Percentiles rank a stretch among this genome's conserved stretches.
Conservation (phyloP, 768 basidiomycete species). For the Pilatotrama ljubarskyi region DNA sequence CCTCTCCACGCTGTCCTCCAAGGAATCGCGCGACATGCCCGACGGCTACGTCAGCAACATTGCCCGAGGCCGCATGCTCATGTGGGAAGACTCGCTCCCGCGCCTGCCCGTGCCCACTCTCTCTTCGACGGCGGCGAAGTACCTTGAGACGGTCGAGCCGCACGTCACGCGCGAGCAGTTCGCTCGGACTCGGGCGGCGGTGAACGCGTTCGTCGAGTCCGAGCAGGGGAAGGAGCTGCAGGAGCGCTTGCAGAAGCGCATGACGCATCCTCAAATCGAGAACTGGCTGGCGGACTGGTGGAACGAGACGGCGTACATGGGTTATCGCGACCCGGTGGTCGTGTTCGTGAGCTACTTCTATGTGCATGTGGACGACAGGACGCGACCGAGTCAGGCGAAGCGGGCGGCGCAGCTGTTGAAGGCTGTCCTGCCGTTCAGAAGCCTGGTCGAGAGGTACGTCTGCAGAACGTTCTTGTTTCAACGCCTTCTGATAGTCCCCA, state of each 20-base stretch:
- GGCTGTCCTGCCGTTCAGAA: conserved; percentile 82
- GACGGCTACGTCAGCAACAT: conserved; percentile 55
- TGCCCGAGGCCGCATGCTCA: conserved; percentile 65
- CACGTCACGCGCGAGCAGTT: conserved; percentile 68
- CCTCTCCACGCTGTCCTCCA: conserved; percentile 32
- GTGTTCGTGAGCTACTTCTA: conserved; percentile 96
- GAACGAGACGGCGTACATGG: conserved; percentile 92
- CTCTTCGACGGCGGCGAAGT: conserved; percentile 80
- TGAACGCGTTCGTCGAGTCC: conserved; percentile 68
- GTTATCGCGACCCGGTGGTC: conserved; percentile 85
- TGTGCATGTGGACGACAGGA: conserved; percentile 72
- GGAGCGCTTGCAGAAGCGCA: conserved; percentile 71
- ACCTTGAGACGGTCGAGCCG: conserved; percentile 83
- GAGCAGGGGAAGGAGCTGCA: conserved; percentile 75
- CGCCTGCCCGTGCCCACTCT: conserved; percentile 84
- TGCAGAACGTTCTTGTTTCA: neutral
- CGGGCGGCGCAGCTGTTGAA: conserved; percentile 84
- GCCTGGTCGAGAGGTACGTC: conserved; percentile 75
- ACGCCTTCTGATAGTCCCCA: neutral
- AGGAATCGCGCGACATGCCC: conserved; percentile 35
- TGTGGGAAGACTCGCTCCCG: conserved; percentile 72
- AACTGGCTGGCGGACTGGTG: conserved; percentile 99
- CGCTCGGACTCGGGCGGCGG: conserved; percentile 54
- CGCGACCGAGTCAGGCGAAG: conserved; percentile 54
- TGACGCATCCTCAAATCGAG: conserved; percentile 52